A percentile compares a stretch with the other conserved stretches of the same genome.
phyloP scores from a whole-genome alignment of 1,139 yeast species.

The Scheffersomyces segobiensis region DNA sequence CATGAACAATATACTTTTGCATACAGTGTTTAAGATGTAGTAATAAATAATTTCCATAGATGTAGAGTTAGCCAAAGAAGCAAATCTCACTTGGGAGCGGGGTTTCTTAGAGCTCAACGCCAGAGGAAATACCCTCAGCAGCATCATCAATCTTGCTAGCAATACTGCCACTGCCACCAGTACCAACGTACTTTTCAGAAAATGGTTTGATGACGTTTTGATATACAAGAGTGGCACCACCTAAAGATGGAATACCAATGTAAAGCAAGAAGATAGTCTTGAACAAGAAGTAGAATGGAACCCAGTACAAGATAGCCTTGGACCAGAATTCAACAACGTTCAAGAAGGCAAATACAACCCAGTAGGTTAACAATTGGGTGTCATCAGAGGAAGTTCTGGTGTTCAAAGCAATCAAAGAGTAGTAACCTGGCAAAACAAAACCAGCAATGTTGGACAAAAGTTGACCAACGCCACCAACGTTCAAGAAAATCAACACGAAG shows the following conservation, averaged over 20 bases:
- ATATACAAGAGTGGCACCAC: conserved; percentile 82
- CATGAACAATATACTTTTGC: background rate
- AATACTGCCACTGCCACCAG: conserved; percentile 17
- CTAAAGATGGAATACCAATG: conserved; percentile 83
- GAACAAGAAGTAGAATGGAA: conserved; percentile 94
- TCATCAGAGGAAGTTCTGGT: conserved; percentile 71
- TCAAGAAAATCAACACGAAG: conserved; percentile 76
- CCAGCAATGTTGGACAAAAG: conserved; percentile 91
- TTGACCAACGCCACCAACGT: conserved; percentile 93
- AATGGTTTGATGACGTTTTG: conserved; percentile 66
- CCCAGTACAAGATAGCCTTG: conserved; percentile 85
- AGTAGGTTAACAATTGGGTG: conserved; percentile 84
- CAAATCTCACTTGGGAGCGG: background rate
- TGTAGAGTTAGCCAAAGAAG: background rate
- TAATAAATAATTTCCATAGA: background rate
- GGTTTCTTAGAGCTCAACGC: conserved; percentile 30
- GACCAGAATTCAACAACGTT: conserved; percentile 96
- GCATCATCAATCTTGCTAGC: conserved; percentile 41
- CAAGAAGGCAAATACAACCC: conserved; percentile 95
- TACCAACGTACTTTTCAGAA: conserved; percentile 56
- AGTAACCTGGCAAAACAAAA: conserved; percentile 86
- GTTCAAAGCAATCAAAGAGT: conserved; percentile 81
- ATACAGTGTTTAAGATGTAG: background rate
- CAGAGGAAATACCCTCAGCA: conserved; percentile 52
- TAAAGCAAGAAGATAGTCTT: conserved; percentile 87